phyloP scores from a whole-genome alignment of 495 filamentous ascomycete species.

The Podospora australis region DNA sequence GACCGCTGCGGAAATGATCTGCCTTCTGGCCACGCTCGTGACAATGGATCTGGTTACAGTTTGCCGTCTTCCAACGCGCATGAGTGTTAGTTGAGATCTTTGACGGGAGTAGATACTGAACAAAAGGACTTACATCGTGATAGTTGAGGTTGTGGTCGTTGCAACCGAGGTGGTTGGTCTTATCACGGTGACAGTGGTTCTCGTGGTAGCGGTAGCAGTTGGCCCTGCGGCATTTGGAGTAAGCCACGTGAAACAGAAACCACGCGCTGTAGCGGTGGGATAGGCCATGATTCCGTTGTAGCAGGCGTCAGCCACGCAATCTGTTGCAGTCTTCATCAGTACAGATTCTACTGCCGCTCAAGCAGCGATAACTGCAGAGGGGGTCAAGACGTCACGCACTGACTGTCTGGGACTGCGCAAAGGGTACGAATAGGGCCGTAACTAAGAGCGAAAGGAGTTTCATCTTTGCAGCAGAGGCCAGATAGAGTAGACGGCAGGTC shows the following conservation, averaged over 20 bases:
- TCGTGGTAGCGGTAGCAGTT: neutral
- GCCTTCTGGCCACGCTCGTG: neutral
- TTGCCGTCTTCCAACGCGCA: neutral
- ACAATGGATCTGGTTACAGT: neutral
- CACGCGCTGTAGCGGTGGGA: neutral
- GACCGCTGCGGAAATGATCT: neutral
- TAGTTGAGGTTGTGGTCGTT: neutral
- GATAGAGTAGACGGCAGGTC: too few species aligned
- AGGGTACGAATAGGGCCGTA: neutral
- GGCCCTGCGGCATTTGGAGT: neutral
- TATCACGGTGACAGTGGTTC: neutral
- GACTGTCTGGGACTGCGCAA: neutral
- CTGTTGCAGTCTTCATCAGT: neutral
- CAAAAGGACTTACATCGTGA: neutral
- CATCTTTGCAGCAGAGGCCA: too few species aligned
- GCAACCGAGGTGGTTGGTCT: neutral
- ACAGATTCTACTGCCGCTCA: neutral
- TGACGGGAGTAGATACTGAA: neutral
- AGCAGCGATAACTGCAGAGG: neutral
- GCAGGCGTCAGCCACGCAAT: neutral
- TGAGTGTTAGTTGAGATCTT: neutral
- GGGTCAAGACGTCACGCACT: neutral
- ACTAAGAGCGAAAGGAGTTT: neutral
- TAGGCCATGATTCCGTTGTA: neutral
- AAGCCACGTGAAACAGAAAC: neutral